Evolutionary conservation across 306 rosid species (phyloP).

Genomic region (Fragaria nilgerrensis): DNA sequence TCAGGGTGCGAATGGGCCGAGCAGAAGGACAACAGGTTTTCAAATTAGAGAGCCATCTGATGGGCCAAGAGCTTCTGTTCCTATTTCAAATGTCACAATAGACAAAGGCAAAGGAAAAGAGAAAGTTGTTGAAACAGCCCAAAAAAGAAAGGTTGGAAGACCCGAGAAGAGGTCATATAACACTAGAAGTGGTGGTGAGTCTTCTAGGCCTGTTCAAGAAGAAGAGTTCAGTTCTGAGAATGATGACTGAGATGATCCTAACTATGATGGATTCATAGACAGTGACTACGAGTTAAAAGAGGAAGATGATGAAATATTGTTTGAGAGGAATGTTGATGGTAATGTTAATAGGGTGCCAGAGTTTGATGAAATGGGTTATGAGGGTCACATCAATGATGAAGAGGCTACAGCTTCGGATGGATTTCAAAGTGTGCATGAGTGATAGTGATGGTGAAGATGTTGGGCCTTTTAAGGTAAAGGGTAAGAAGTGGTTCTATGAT

Average conservation of each 20-base stretch:
- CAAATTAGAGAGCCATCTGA: too few species aligned
- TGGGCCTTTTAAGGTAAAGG: neutral
- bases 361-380: neutral
- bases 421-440: neutral
- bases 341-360: neutral
- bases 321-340: neutral
- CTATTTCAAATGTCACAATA: too few species aligned
- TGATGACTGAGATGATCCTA: neutral
- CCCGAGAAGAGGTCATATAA: neutral
- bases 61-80: too few species aligned
- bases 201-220: neutral
- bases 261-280: neutral
- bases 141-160: neutral
- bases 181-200: neutral
- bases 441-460: neutral
- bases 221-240: neutral
- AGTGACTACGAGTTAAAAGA: neutral
- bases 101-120: too few species aligned
- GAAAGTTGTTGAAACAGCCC: too few species aligned
- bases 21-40: too few species aligned
- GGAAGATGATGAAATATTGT: neutral
- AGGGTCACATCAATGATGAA: neutral
- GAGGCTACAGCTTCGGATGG: neutral
- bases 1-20: too few species aligned
- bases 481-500: neutral